Base-by-base conservation (phyloP, 495 filamentous ascomycete genomes). In the Pyronema omphalodes region DNA sequence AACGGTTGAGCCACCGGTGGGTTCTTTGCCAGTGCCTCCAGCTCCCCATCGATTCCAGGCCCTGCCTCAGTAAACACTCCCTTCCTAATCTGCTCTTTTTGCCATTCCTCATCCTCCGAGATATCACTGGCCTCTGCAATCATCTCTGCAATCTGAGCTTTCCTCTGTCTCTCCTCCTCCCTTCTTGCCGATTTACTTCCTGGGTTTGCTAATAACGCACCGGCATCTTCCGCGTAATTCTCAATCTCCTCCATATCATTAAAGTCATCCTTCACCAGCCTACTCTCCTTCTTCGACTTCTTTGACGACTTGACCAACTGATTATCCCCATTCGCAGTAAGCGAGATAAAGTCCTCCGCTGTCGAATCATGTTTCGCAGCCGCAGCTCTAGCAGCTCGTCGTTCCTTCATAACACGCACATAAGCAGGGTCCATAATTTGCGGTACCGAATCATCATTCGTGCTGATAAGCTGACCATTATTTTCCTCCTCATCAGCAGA, bases 181-280 rank as follows among this genome's bases (percentile, higher is more conserved):
- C 77, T 74, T 68, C 93, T 85, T 3, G 88, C 86, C 55, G 82
- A 82, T 59, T 74, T 77, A 40, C 87, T 85, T 14, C 57, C 58
- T 9, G 43, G 23, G 5, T 29, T 45, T 9, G 45, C 19, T 0
- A 96, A 74, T 2, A 84, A 74, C 9, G 94, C 77, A 33, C 76
- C 76, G 12, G 82, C 87, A 63, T 94, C 89, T 15, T 88, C 82
- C 12, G 89, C 82, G 58, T 84, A 94, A 55, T 94, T 86, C 51
- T 93, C 88, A 64, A 93, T 94, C 3, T 88, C 88, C 69, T 98
- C 91, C 4, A 87, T 87, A 70, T 96, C 91, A 34, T 80, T 82
- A n/a, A 95, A 77, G 63, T 94, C 86, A 63, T 96, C 91, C 23
- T 74, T 50, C 3, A 86, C 74, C 7, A 95, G 74, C n/a, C 91